phyloP scores from a whole-genome alignment of 2,329 filamentous ascomycete species.

The Zymoseptoria ardabiliae region DNA sequence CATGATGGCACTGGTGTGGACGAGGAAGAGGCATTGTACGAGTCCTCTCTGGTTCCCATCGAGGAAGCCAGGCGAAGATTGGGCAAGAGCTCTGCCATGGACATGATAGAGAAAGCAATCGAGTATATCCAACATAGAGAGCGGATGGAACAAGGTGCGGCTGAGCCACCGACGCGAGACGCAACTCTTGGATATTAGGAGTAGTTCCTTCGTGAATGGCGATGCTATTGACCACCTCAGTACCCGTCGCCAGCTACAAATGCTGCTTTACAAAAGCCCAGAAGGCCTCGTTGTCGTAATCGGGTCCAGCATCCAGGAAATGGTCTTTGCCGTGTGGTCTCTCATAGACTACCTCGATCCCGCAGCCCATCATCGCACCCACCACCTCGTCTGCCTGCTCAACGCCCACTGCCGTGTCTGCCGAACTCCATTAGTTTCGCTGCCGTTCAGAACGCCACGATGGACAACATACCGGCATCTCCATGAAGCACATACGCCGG shows the following conservation, averaged over 20 bases:
- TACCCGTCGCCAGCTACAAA: conserved; percentile 7
- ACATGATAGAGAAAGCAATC: conserved; percentile 42
- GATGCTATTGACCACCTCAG: background rate
- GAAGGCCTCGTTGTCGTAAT: conserved; percentile 21
- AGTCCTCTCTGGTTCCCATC: conserved; percentile 36
- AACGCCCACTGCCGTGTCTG: conserved; percentile 22
- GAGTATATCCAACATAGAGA: conserved; percentile 34
- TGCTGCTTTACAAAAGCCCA: conserved; percentile 25
- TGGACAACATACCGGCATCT: conserved; percentile 16
- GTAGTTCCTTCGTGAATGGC: background rate
- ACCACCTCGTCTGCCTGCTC: conserved; percentile 28
- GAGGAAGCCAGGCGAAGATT: conserved; percentile 38
- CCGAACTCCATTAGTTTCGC: background rate
- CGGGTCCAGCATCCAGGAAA: conserved; percentile 21
- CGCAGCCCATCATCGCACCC: conserved; percentile 22
- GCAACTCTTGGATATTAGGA: background rate
- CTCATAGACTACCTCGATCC: conserved; percentile 23
- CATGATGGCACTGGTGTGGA: conserved; percentile 44
- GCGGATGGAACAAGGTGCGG: conserved; percentile 22
- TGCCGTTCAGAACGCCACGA: conserved; percentile 6
- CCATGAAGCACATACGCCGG: conserved; percentile 27
- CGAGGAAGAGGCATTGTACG: conserved; percentile 40
- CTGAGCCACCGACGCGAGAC: background rate
- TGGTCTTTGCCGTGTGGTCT: conserved; percentile 22
- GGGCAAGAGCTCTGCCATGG: conserved; percentile 35